These are phyloP conservation scores for Cavenderia fasciculata DNA, from an alignment of 78 protist genomes.

Conservation along the genomic window DNA sequence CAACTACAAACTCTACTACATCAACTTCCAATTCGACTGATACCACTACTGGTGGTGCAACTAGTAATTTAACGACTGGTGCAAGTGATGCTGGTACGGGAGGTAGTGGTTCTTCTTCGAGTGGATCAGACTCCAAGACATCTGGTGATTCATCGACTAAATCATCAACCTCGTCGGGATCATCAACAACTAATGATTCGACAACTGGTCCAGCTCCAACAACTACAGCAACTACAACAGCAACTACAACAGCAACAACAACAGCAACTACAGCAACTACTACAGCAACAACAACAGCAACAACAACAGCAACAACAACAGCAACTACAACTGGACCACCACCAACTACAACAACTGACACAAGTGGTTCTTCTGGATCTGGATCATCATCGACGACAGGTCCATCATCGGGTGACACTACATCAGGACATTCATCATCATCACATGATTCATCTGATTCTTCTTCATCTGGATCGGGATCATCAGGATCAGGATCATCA, in stretches of 20 bases:
- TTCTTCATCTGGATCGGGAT: not conserved
- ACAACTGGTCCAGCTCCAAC: not conserved
- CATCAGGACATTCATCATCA: not conserved
- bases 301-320: not conserved
- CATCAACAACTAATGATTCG: conserved; percentile 24
- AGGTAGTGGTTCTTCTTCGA: no score
- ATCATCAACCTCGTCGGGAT: not conserved
- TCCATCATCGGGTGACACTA: not conserved
- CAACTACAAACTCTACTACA: no score
- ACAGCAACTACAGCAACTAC: conserved; percentile 19
- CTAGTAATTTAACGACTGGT: not conserved
- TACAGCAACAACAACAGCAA: not conserved
- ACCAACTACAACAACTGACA: not conserved
- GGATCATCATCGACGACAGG: not conserved
- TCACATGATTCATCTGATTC: not conserved
- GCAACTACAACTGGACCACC: not conserved
- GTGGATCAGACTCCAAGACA: no score
- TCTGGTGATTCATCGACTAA: no score
- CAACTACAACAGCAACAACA: conserved; percentile 16
- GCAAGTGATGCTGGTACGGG: no score
- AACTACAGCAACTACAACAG: not conserved
- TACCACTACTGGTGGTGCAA: not conserved
- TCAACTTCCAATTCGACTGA: no score
- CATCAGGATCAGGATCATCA: no score
- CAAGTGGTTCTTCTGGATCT: no score